A percentile compares a stretch with the other conserved stretches of the same genome.
Evolutionary conservation across 345 rosid species (phyloP).

Genomic region (Noccaea bulbosa): DNA sequence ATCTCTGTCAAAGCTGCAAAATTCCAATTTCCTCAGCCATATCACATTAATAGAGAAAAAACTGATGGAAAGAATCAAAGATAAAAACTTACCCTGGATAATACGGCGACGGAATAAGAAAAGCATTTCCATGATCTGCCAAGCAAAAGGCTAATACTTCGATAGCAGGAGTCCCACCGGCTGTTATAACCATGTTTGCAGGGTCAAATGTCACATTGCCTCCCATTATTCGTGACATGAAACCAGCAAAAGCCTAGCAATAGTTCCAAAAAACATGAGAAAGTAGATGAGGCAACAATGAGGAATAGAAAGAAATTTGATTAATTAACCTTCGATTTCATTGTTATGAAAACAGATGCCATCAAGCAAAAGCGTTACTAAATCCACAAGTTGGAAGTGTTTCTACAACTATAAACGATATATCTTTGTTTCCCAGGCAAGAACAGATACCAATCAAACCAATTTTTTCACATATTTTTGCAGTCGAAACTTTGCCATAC

Average conservation of each 20-base stretch:
- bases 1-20: slow-evolving; percentile 87
- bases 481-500: background rate
- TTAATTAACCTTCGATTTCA: too few relatives aligned
- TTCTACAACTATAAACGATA: background rate
- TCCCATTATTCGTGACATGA: slow-evolving; percentile 72
- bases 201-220: slow-evolving; percentile 65
- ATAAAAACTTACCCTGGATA: slow-evolving; percentile 75
- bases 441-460: slow-evolving; percentile 1
- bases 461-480: background rate
- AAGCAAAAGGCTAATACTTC: slow-evolving; percentile 85
- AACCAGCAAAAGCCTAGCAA: slow-evolving; percentile 79
- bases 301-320: background rate
- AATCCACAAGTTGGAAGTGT: too few relatives aligned
- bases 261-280: slow-evolving; percentile 7
- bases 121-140: slow-evolving; percentile 90
- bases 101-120: slow-evolving; percentile 84
- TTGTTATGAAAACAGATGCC: too few relatives aligned
- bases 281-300: background rate
- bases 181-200: slow-evolving; percentile 66
- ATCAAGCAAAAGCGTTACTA: too few relatives aligned
- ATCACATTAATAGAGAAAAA: background rate
- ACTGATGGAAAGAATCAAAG: background rate
- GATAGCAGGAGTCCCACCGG: slow-evolving; percentile 90
- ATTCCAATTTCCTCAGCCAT: slow-evolving; percentile 21
- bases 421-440: background rate